Evolutionary conservation across 2,329 filamentous ascomycete species (phyloP), one percentile per base, ranked within the genome.

Genomic region (Epicoccum sorghinum): DNA sequence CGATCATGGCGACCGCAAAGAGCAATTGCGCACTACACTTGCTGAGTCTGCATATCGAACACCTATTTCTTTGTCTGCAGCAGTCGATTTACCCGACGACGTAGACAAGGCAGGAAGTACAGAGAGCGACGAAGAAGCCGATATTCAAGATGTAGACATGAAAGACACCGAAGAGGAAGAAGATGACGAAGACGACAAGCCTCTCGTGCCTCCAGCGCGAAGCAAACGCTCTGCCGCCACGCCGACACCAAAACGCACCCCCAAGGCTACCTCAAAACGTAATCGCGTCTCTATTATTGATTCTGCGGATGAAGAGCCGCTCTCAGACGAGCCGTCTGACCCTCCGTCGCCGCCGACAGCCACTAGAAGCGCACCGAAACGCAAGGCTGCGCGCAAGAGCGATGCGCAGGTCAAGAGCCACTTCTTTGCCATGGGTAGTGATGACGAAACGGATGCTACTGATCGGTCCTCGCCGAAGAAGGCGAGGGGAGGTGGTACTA

Each of bases 21-120:
- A 48, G 7, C 24, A 47, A 13, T 25, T 41, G 4, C 49, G 37
- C 12, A 54, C 29, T 10, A 12, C 47, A 7, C 33, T 47, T 2
- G 58, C 62, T 27, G 60, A 65, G 2, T 50, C 36, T 14, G 32
- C 59, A 4, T 58, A 66, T 42, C 68, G 64, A 42, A 70, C 62
- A 3, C 75, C 75, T 0, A 72, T 74, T 12, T 77, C 74, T 1
- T 65, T 77, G 0, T 66, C 69, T 10, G 67, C 73, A 1, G 63
- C 71, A 6, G 60, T 70, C 9, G 61, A 69, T 32, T 57, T 65
- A 22, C 51, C 60, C 0, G 23, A 22, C 14, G 39, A 57, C 24
- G 47, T 64, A 24, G 25, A 14, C 0, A 40, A 37, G n/a, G 39
- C 52, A 7, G 23, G 47, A 14, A 22, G 32, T 6, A 22, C 41